Base-by-base conservation (phyloP, 148 eudicot species). In the Heliosperma pusillum region DNA sequence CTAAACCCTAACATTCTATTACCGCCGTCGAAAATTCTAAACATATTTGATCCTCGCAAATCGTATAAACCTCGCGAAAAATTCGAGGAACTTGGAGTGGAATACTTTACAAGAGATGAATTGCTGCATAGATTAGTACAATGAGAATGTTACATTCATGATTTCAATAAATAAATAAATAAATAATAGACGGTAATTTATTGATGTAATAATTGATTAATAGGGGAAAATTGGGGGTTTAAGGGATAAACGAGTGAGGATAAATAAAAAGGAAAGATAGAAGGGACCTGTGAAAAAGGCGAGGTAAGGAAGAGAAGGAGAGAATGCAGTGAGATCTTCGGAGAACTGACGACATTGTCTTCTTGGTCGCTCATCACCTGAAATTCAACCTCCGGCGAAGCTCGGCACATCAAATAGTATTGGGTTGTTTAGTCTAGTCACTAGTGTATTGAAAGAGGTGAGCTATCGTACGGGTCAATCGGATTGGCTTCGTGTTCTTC, bases 1-100 rank as follows among this genome's bases (percentile, higher is more conserved):
- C 87, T 86, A 65, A 71, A 66, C 74, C 76, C 71, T 72, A 76
- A 66, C 86, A 72, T 68, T 63, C 50, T 77, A 10, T 69, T 26
- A 75, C 27, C 30, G 58, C 42, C 29, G 77, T 45, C 61, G 42
- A 22, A 62, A 59, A 58, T 52, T 45, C 65, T 59, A 21, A 20
- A 47, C 26, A 72, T 21, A 74, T 58, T 70, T 45, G 72, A 42
- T 17, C 66, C 56, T 53, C 26, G 25, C 36, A 33, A 36, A 7
- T 56, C 71, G 59, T 5, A 64, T 1, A 52, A 30, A 64, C 22
- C 42, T 27, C 50, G 70, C 65, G 50, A 30, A 50, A 62, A 62
- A 36, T n/a, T 75, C 53, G 45, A 36, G 0, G 56, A 44, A 80
- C 55, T 17, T 19, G 22, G 60, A 13, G 63, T 30, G 13, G 30